These are phyloP conservation scores for Mucor lusitanicus DNA, from an alignment of 371 early-diverging fungal genomes.

Conservation along the genomic window DNA sequence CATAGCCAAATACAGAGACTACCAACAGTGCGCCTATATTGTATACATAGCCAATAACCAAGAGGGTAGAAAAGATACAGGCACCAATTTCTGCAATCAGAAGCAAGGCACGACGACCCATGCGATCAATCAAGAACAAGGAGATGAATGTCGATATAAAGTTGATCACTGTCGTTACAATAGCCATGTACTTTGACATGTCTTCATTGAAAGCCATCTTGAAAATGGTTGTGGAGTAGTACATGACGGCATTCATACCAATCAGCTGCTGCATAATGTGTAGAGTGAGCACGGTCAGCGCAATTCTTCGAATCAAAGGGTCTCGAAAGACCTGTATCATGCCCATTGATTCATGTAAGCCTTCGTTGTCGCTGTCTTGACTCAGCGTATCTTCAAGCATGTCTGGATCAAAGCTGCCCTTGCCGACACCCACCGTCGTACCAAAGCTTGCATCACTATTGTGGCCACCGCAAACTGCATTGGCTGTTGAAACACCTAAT, in stretches of 20 bases:
- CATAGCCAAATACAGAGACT: conserved; percentile 71
- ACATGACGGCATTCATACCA: conserved; percentile 85
- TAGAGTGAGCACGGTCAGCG: conserved; percentile 43
- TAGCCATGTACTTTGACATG: conserved; percentile 62
- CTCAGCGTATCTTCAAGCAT: neutral
- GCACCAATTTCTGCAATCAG: conserved; percentile 62
- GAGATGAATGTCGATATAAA: conserved; percentile 60
- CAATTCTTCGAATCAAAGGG: conserved; percentile 55
- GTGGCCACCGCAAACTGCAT: conserved; percentile 93
- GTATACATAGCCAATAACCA: conserved; percentile 57
- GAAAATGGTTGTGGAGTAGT: conserved; percentile 76
- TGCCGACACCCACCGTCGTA: neutral
- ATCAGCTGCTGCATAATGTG: conserved; percentile 74
- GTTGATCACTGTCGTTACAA: conserved; percentile 61
- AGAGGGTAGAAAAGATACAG: conserved; percentile 50
- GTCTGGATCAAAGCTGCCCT: neutral
- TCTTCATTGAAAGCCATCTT: conserved; percentile 40
- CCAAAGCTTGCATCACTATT: conserved; percentile 64
- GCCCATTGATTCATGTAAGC: conserved; percentile 20
- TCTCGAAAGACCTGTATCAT: conserved; percentile 46
- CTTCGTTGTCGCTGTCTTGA: neutral
- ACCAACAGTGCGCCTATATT: conserved; percentile 55
- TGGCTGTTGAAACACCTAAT: conserved; percentile 57
- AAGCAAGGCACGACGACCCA: conserved; percentile 68
- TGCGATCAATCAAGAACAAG: conserved; percentile 54